These are phyloP conservation scores for Talaromyces thailandensis DNA, from an alignment of 495 filamentous ascomycete genomes.

Conservation along the genomic window DNA sequence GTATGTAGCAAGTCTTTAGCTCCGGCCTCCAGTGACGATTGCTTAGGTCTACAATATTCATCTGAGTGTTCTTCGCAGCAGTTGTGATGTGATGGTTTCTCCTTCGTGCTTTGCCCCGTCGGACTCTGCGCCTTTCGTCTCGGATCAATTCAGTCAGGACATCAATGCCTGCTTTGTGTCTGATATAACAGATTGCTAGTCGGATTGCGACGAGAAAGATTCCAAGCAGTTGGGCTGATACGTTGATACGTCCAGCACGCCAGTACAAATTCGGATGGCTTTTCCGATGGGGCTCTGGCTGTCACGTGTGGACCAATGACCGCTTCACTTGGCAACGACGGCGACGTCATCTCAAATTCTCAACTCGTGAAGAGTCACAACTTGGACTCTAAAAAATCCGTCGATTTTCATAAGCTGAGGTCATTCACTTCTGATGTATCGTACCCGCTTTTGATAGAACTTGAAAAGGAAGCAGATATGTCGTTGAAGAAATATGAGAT, in stretches of 20 bases:
- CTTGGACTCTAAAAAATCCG: background rate
- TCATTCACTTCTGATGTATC: background rate
- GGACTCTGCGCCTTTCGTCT: too few relatives aligned
- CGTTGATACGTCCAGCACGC: background rate
- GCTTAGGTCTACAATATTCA: too few relatives aligned
- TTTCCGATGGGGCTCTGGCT: background rate
- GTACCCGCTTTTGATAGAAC: background rate
- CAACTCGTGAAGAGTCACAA: background rate
- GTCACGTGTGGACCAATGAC: background rate
- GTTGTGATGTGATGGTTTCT: too few relatives aligned
- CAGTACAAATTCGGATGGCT: background rate
- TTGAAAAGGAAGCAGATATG: background rate
- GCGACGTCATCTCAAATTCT: background rate
- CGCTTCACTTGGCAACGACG: background rate
- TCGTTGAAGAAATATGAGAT: slow-evolving; percentile 25
- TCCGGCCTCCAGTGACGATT: too few relatives aligned
- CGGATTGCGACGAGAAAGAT: too few relatives aligned
- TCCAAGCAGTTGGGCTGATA: background rate
- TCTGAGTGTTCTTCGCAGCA: too few relatives aligned
- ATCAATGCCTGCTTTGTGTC: too few relatives aligned
- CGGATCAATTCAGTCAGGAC: too few relatives aligned
- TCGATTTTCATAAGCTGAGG: background rate
- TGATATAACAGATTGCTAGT: too few relatives aligned
- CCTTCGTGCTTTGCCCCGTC: too few relatives aligned
- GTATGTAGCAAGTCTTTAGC: background rate